Evolutionary conservation across 2,329 filamentous ascomycete genomes (phyloP).

Genomic region (Diaporthe ilicicola): DNA sequence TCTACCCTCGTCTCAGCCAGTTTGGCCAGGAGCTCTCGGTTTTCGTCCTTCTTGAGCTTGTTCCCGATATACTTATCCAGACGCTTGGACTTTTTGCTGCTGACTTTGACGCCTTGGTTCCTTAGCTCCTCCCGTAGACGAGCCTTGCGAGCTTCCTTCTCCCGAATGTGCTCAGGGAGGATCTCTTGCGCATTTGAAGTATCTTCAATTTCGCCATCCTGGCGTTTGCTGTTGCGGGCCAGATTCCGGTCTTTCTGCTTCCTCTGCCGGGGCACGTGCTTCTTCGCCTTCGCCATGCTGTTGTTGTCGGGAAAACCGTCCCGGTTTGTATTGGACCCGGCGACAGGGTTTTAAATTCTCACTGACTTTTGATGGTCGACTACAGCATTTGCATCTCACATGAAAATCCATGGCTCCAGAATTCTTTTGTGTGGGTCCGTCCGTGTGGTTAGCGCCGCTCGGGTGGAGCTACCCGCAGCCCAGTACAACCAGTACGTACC

Average conservation of each 20-base stretch:
- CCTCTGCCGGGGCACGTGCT: constrained; percentile 70
- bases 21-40: constrained; percentile 82
- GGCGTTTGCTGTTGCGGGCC: constrained; percentile 64
- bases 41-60: constrained; percentile 95
- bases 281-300: constrained; percentile 33
- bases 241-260: constrained; percentile 77
- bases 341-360: background rate
- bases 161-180: constrained; percentile 55
- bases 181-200: constrained; percentile 67
- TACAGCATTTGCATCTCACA: background rate
- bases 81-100: constrained; percentile 72
- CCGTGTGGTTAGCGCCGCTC: background rate
- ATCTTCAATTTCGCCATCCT: constrained; percentile 48
- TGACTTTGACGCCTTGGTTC: constrained; percentile 62
- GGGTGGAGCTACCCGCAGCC: background rate
- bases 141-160: constrained; percentile 63
- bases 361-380: background rate
- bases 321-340: background rate
- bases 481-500: no score
- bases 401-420: background rate
- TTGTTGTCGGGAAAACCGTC: no score
- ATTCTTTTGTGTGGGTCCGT: constrained; percentile 9
- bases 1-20: constrained; percentile 82
- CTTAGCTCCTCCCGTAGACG: constrained; percentile 62
- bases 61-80: constrained; percentile 80